Base-by-base conservation (phyloP, 495 filamentous ascomycete genomes). In the Umbilicaria muhlenbergii region DNA sequence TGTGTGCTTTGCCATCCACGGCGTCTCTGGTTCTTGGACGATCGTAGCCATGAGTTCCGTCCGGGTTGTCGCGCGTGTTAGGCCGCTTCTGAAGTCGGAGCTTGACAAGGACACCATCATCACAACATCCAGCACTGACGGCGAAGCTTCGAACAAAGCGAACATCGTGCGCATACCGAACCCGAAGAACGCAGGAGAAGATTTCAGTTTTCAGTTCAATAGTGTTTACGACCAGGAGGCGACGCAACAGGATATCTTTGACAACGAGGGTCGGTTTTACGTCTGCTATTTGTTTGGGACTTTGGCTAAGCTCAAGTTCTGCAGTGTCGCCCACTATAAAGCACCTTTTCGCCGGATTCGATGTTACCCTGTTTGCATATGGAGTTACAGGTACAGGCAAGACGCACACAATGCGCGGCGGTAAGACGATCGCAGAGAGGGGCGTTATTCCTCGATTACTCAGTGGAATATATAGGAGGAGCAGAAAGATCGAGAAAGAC, bases 381-480 rank as follows among this genome's bases (percentile, higher is more conserved):
- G 91, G 91, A 34, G 84, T 88, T 16, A 96, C 91, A 1, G 91
- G 91, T 17, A 94, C 86, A 0, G 91, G 91, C 17, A 98, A 98
- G 62, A 98, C 91, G 40, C 85, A 95, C 64, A 98, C 91, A 1
- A 98, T 98, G 91, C 78, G 91, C 45, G 91, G 91, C 43, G 88
- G 89, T 41, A 81, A 94, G 61, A 78, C 79, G 52, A 67, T 94
- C 36, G 78, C 83, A 6, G 91, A 98, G 17, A 72, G 91, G 54
- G 91, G 91, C 41, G 78, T 92, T 5, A 98, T 98, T 45, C 91
- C 91, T 4, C 64, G 91, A 42, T 65, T 98, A 34, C 69, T 98
- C 7, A 92, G 86, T 51, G 77, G 73, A 49, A 83, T 96, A 43
- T 96, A 91, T 53, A 73, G 89, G 44, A 67, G 82, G 32, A 80